Percentiles rank a stretch among this genome's conserved stretches.
phyloP scores from a whole-genome alignment of 768 basidiomycete genomes.

The Scleroderma bovista region DNA sequence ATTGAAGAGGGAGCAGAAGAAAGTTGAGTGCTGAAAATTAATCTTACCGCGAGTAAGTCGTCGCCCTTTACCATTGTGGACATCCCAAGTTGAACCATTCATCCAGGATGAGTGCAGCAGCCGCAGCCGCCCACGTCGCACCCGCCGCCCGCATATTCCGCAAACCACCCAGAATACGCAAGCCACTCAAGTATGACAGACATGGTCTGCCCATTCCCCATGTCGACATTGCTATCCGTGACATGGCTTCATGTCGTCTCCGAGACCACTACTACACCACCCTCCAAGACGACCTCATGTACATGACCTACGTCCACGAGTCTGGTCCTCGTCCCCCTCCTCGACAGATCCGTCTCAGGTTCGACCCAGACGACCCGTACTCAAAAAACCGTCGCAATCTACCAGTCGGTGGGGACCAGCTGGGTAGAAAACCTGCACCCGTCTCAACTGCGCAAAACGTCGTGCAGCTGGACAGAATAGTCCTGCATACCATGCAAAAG shows the following conservation, averaged over 20 bases:
- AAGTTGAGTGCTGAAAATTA: background rate
- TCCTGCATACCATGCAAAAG: slow-evolving; percentile 83
- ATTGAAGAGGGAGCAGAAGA: background rate
- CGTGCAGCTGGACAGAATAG: slow-evolving; percentile 74
- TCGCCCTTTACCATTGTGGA: no score
- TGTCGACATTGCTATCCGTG: slow-evolving; percentile 57
- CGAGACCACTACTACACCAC: slow-evolving; percentile 80
- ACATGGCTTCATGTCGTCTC: slow-evolving; percentile 68
- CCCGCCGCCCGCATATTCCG: slow-evolving; percentile 45
- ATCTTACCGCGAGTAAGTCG: no score
- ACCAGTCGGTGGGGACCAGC: slow-evolving; percentile 63
- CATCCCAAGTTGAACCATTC: background rate
- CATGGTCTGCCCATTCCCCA: slow-evolving; percentile 71
- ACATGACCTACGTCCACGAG: slow-evolving; percentile 88
- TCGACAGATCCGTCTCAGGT: slow-evolving; percentile 58
- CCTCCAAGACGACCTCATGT: slow-evolving; percentile 84
- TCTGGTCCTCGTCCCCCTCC: slow-evolving; percentile 45
- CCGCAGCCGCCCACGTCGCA: slow-evolving; percentile 7
- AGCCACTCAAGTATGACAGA: slow-evolving; percentile 42
- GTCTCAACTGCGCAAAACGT: slow-evolving; percentile 65
- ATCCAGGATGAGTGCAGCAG: slow-evolving; percentile 11
- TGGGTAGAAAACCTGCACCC: slow-evolving; percentile 63
- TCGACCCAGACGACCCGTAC: slow-evolving; percentile 79
- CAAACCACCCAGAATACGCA: slow-evolving; percentile 42
- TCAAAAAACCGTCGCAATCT: slow-evolving; percentile 71